phyloP scores from a whole-genome alignment of 75 land plant genomes.

The Adiantum capillusveneris region DNA sequence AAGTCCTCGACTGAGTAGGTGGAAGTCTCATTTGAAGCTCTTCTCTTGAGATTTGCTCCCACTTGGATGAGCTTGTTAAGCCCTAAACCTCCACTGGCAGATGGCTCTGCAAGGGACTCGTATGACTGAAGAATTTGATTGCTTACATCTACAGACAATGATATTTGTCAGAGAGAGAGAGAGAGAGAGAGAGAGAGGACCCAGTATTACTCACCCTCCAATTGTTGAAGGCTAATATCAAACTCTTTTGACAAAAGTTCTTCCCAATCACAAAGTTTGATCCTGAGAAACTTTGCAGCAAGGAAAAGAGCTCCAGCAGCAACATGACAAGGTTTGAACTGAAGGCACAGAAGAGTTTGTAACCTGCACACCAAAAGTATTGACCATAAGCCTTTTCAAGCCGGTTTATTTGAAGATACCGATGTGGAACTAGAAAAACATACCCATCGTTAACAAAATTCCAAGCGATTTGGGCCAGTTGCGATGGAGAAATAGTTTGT shows the following conservation, averaged over 20 bases:
- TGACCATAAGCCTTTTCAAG: neutral
- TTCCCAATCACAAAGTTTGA: slow-evolving; percentile 71
- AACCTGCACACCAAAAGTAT: slow-evolving; percentile 44
- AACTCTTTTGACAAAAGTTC: slow-evolving; percentile 88
- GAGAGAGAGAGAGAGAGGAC: too few relatives aligned
- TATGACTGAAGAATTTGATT: too few relatives aligned
- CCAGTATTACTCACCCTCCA: slow-evolving; percentile 45
- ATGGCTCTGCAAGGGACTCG: too few relatives aligned
- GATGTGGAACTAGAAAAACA: neutral
- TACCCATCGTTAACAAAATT: slow-evolving; percentile 99
- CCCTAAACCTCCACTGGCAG: too few relatives aligned
- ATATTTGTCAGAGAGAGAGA: too few relatives aligned
- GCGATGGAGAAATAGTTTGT: slow-evolving; percentile 33
- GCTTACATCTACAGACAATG: too few relatives aligned
- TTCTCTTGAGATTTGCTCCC: too few relatives aligned
- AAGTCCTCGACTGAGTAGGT: too few relatives aligned
- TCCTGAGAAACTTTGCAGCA: slow-evolving; percentile 91
- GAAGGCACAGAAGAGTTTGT: slow-evolving; percentile 88
- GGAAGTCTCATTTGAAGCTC: too few relatives aligned
- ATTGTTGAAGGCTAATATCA: slow-evolving; percentile 80
- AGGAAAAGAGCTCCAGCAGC: slow-evolving; percentile 97
- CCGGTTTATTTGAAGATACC: too few relatives aligned
- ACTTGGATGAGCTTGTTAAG: too few relatives aligned
- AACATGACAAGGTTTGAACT: slow-evolving; percentile 94
- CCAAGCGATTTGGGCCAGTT: slow-evolving; percentile 91